Base-by-base conservation (phyloP, 1,284 basidiomycete species). In the Irpex lacteus region DNA sequence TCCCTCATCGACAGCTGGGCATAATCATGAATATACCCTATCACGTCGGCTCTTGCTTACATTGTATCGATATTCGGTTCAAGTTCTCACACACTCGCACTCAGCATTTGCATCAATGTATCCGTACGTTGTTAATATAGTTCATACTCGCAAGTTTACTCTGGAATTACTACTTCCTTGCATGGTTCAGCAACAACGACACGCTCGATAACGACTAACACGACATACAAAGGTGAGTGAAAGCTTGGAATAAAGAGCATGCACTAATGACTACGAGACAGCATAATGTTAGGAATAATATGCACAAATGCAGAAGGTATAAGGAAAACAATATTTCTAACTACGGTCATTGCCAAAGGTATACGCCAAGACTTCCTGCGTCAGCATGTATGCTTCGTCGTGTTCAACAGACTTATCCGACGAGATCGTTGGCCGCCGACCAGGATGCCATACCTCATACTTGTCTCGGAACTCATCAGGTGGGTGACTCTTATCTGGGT, bases 1-100 rank as follows among this genome's bases (percentile, higher is more conserved):
- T 90, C 93, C 34, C 85, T 97, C 67, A 95, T 97, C 77, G 95
- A 97, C 82, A 94, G 93, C 79, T 96, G 92, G 90, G 93, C 94
- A 80, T 96, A 80, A 86, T 66, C 60, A 65, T 57, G 59, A 54
- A 34, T 64, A 32, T 49, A 38, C 54, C 18, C 40, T 34, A 21
- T 37, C 26, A 26, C 26, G 26, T 26, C 26, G 26, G 26, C 26
- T 37, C 18, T 36, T 38, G 40, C 50, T 55, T 61, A 4, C 32
- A 50, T 61, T 64, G 47, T 62, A 18, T 61, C 37, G 37, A 36
- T 63, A 47, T 56, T 32, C 60, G 57, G 57, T 38, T 26, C 62
- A 52, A 15, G 38, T 40, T 54, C 59, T 58, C n/a, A 61, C 57
- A 38, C 62, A 56, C 19, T 56, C 59, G 40, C 49, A 13, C 40